Percentiles rank a stretch among this genome's conserved stretches.
These are phyloP conservation scores for Termitomyces sp. DNA, from an alignment of 1,284 basidiomycete genomes.

Conservation along the genomic window DNA sequence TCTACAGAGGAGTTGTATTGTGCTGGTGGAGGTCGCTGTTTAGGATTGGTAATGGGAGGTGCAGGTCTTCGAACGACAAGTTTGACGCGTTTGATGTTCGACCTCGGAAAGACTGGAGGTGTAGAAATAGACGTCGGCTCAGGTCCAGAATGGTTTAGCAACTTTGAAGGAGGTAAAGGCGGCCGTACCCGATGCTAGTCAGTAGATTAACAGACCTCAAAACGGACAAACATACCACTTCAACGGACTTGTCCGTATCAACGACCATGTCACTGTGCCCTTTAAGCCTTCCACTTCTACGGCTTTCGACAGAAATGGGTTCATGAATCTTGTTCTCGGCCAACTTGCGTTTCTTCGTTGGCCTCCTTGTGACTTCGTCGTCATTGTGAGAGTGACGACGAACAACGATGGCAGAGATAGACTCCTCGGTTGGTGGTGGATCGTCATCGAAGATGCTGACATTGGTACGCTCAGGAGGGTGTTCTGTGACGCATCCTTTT, in stretches of 20 bases:
- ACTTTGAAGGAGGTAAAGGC: constrained; percentile 1
- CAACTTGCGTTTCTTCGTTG: constrained; percentile 11
- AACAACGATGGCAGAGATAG: constrained; percentile 10
- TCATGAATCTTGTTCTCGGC: constrained; percentile 9
- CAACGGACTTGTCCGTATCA: neutral
- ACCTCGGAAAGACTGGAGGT: constrained; percentile 23
- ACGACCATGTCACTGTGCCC: neutral
- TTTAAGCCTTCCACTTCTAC: constrained; percentile 17
- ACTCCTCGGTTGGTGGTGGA: constrained; percentile 10
- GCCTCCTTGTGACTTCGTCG: neutral
- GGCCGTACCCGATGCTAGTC: neutral
- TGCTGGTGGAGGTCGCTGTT: constrained; percentile 55
- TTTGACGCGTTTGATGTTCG: constrained; percentile 54
- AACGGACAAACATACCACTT: neutral
- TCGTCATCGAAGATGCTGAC: constrained; percentile 3
- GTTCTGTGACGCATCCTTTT: constrained; percentile 4
- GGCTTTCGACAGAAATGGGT: constrained; percentile 8
- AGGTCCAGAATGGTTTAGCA: neutral
- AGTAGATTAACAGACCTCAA: neutral
- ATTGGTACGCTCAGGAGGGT: neutral
- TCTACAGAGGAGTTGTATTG: constrained; percentile 51
- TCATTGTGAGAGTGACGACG: constrained; percentile 4
- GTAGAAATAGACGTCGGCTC: constrained; percentile 5
- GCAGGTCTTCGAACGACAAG: constrained; percentile 65
- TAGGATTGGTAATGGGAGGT: constrained; percentile 59